These are phyloP conservation scores for Malassezia furfur DNA, from an alignment of 1,284 basidiomycete genomes.

Conservation along the genomic window DNA sequence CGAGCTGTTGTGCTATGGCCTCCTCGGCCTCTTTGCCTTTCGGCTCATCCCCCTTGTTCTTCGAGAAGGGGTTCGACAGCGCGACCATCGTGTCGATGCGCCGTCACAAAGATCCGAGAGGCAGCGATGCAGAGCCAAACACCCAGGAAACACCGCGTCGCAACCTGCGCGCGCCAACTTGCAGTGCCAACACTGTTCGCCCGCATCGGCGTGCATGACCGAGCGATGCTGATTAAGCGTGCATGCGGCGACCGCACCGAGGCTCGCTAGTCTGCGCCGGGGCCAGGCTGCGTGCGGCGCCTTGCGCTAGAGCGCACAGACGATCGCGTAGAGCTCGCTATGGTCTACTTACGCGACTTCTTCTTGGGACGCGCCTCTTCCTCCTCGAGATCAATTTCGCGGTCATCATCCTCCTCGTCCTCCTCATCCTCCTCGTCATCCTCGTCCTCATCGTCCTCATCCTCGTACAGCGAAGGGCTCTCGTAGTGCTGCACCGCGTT, in stretches of 20 bases:
- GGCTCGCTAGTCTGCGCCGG: too few species aligned
- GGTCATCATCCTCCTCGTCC: conserved; percentile 37
- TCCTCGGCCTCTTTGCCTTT: conserved; percentile 23
- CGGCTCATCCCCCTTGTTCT: neutral
- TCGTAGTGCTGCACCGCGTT: conserved; percentile 40
- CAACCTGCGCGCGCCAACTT: too few species aligned
- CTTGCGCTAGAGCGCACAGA: too few species aligned
- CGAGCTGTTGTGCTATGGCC: conserved; percentile 19
- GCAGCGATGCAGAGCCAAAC: too few species aligned
- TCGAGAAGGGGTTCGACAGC: conserved; percentile 3
- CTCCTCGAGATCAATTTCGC: conserved; percentile 42
- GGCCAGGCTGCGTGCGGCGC: too few species aligned
- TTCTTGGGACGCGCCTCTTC: conserved; percentile 36
- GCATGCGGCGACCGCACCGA: neutral
- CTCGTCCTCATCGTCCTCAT: conserved; percentile 36
- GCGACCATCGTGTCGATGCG: conserved; percentile 6
- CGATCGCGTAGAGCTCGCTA: neutral
- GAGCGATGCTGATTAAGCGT: neutral
- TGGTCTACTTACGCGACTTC: conserved; percentile 25
- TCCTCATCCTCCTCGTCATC: conserved; percentile 31
- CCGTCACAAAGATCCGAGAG: neutral
- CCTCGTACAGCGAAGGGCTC: conserved; percentile 6
- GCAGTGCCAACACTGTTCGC: too few species aligned
- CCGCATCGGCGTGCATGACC: too few species aligned
- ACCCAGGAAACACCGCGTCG: too few species aligned